phyloP scores from a whole-genome alignment of 495 filamentous ascomycete species.

The Massariosphaeria phaeospora region DNA sequence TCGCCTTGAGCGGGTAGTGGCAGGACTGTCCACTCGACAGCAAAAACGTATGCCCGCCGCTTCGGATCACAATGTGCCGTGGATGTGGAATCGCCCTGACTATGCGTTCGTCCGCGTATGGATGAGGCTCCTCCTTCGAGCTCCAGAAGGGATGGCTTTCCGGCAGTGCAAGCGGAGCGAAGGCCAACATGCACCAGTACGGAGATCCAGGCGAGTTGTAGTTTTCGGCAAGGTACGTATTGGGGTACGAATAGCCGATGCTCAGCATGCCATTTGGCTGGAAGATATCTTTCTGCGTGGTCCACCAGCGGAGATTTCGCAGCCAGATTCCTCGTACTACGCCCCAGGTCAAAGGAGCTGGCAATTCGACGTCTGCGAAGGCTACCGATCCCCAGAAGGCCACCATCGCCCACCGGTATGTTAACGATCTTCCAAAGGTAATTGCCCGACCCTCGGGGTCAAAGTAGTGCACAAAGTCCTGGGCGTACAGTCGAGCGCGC shows the following conservation, averaged over 20 bases:
- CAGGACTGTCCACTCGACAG: conserved; percentile 72
- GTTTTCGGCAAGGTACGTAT: conserved; percentile 74
- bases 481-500: conserved; percentile 58
- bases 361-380: conserved; percentile 67
- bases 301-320: conserved; percentile 74
- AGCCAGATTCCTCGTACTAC: conserved; percentile 71
- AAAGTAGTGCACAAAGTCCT: conserved; percentile 71
- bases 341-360: conserved; percentile 66
- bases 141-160: conserved; percentile 71
- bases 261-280: conserved; percentile 65
- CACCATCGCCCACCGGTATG: conserved; percentile 76
- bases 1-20: conserved; percentile 72
- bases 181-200: conserved; percentile 75
- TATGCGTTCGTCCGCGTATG: conserved; percentile 49
- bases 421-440: conserved; percentile 70
- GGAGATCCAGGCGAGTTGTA: conserved; percentile 71
- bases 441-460: conserved; percentile 62
- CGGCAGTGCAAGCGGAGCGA: conserved; percentile 64
- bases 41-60: conserved; percentile 64
- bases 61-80: conserved; percentile 58
- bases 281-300: conserved; percentile 67
- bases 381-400: conserved; percentile 75
- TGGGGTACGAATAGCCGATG: conserved; percentile 72
- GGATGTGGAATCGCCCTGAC: conserved; percentile 59
- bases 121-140: conserved; percentile 57